Evolutionary conservation across 257 asterid genomes (phyloP), one percentile per base, ranked within the genome.

Genomic region (Lycium barbarum): DNA sequence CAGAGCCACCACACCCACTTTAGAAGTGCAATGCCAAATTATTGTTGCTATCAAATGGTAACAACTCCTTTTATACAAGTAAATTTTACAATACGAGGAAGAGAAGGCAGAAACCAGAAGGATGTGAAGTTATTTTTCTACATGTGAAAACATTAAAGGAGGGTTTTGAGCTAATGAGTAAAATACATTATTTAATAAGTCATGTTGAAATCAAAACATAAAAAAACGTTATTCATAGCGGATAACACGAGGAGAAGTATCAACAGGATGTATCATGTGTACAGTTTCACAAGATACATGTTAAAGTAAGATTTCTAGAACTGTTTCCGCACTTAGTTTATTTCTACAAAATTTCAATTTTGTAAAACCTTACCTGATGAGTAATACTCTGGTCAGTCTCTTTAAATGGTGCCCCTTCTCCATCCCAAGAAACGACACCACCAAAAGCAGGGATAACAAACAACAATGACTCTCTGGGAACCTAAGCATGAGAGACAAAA

Each of bases 401-500:
- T 18, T 86, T 86, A 84, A 92, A 92, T 9, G 99, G 99, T 68
- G 98, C 98, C 79, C 98, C 98, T 90, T 91, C 95, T 67, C 99
- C 99, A 84, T 94, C 99, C 99, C 99, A 97, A 51, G 99, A 95
- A 84, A 97, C 98, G 11, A 84, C 85, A 89, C 99, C 99, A 86
- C 99, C 99, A 86, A 97, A 95, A 84, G 98, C 97, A 68, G 98
- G 94, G 86, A 94, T 94, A 83, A 95, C 71, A 86, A 95, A 95
- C 61, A 97, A 91, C 88, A 97, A 85, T 1, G 98, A 94, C 88
- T 97, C 99, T 85, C 98, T 93, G 6, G 99, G 99, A 86, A 94
- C 97, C 98, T 97, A 92, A 82, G 66, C 22, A 88, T 83, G 47
- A 26, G 85, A 10, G 61, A 85, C 47, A 18, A 51, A 55, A 18